Percentiles rank a stretch among this genome's conserved stretches.
Evolutionary conservation across 2,329 filamentous ascomycete genomes (phyloP).

Genomic region (Beauveria sp.): DNA sequence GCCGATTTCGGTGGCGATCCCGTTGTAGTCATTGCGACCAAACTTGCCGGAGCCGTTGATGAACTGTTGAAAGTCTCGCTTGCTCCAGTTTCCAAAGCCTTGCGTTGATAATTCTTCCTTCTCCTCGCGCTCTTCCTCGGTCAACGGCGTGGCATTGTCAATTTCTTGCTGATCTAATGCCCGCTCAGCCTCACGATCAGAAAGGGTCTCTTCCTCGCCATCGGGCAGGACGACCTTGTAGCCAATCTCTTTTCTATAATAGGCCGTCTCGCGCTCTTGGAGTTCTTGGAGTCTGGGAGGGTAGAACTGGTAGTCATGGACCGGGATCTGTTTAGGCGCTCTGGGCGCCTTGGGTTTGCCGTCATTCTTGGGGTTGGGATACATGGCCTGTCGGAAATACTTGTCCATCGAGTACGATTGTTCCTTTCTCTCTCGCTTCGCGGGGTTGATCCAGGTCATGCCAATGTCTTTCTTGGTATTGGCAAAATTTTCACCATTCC

Average conservation of each 20-base stretch:
- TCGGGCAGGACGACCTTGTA: constrained; percentile 91
- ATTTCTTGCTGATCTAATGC: constrained; percentile 86
- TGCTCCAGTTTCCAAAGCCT: constrained; percentile 93
- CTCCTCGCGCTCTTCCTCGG: constrained; percentile 80
- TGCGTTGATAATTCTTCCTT: constrained; percentile 75
- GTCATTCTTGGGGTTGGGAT: constrained; percentile 72
- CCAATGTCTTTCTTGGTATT: constrained; percentile 87
- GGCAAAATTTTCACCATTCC: constrained; percentile 96
- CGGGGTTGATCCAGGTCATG: constrained; percentile 94
- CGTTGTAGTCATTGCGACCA: constrained; percentile 76
- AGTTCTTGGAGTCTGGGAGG: constrained; percentile 75
- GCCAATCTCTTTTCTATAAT: constrained; percentile 89
- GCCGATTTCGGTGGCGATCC: constrained; percentile 83
- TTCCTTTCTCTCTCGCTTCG: constrained; percentile 97
- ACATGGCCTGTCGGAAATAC: constrained; percentile 89
- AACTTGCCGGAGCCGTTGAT: constrained; percentile 92
- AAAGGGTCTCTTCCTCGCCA: constrained; percentile 78
- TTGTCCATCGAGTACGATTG: constrained; percentile 98
- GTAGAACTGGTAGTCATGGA: constrained; percentile 98
- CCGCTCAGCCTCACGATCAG: constrained; percentile 79
- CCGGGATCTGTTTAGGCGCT: constrained; percentile 82
- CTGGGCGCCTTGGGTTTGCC: constrained; percentile 92
- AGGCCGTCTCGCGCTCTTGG: constrained; percentile 94
- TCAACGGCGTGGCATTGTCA: constrained; percentile 80
- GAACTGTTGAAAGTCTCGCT: constrained; percentile 96